Evolutionary conservation across 306 rosid species (phyloP), one percentile per base, ranked within the genome.

Genomic region (Lablab purpureus): DNA sequence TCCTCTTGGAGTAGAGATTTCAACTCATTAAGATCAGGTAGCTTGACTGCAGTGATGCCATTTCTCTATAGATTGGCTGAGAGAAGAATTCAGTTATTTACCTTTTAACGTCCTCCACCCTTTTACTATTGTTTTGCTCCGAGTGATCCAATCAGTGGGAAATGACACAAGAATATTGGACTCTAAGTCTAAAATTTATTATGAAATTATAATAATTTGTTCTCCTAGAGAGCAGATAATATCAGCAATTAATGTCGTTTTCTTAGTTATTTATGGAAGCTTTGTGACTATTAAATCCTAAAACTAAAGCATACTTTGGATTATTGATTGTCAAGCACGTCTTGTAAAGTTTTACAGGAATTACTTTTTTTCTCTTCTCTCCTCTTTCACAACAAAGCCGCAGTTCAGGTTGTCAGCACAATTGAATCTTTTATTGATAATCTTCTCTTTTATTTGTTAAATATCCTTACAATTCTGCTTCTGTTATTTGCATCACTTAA

Each of bases 401-500:
- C 22, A 14, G 74, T 46, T 46, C 58, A 59, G 37, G 21, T 62
- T 49, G 56, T 34, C 13, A 30, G 27, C 28, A 30, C 25, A 32
- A 5, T 17, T 27, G 45, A 49, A 13, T 28, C 15, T 7, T 49
- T 34, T 54, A 54, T 34, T 52, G 32, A 34, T 36, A 52, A 34
- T 19, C 21, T 41, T 23, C 32, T 59, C 71, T 28, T 27, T 40
- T 6, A 47, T 70, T n/a, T 3, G 17, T 62, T 32, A 63, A 75
- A 32, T 25, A 22, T 56, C n/a, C 21, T 17, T 67, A 25, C 34
- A 52, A 17, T 47, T 72, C 25, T 65, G 60, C 52, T 67, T 81
- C 54, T 66, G 70, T 17, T 64, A 37, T 71, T 34, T 54, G 70
- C 43, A 27, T 18, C 41, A 63, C 25, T 52, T 64, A 21, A 80